These are phyloP conservation scores for Ustilago shanxiensis DNA, from an alignment of 1,284 basidiomycete species.

Conservation along the genomic window DNA sequence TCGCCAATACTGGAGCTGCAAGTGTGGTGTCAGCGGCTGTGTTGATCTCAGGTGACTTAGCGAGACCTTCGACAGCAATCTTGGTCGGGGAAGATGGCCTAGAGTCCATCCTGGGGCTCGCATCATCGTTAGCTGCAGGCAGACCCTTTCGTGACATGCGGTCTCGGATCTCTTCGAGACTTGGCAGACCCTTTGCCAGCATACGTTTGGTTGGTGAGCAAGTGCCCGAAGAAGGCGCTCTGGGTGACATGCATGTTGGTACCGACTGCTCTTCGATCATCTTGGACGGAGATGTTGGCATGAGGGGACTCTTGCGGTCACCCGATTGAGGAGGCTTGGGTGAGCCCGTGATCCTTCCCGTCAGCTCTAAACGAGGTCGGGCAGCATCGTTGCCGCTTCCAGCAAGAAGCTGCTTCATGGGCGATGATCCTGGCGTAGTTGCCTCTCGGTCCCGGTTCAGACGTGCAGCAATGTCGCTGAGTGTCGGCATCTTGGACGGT, in stretches of 20 bases:
- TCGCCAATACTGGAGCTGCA: not conserved
- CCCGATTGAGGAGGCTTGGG: slow-evolving; percentile 13
- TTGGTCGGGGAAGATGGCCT: slow-evolving; percentile 26
- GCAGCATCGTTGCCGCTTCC: not conserved
- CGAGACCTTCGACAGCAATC: not conserved
- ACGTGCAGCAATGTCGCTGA: slow-evolving; percentile 58
- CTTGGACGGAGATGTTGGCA: slow-evolving; percentile 20
- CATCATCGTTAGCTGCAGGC: not conserved
- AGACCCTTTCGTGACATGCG: slow-evolving; percentile 56
- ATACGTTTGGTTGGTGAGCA: slow-evolving; percentile 35
- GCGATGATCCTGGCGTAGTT: slow-evolving; percentile 15
- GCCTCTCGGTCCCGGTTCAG: slow-evolving; percentile 38
- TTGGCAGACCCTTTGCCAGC: slow-evolving; percentile 55
- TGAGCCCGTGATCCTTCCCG: slow-evolving; percentile 41
- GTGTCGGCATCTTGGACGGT: slow-evolving; percentile 47
- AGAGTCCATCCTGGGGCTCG: not conserved
- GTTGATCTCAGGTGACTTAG: slow-evolving; percentile 6
- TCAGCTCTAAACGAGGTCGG: slow-evolving; percentile 39
- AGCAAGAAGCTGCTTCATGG: slow-evolving; percentile 20
- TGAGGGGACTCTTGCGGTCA: slow-evolving; percentile 6
- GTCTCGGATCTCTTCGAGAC: slow-evolving; percentile 65
- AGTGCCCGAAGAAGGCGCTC: slow-evolving; percentile 15
- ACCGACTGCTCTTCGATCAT: not conserved
- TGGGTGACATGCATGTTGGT: slow-evolving; percentile 7
- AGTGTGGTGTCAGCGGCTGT: not conserved